Percentiles rank a stretch among this genome's conserved stretches.
phyloP scores from a whole-genome alignment of 306 rosid species.

The Dalbergia cultrata region DNA sequence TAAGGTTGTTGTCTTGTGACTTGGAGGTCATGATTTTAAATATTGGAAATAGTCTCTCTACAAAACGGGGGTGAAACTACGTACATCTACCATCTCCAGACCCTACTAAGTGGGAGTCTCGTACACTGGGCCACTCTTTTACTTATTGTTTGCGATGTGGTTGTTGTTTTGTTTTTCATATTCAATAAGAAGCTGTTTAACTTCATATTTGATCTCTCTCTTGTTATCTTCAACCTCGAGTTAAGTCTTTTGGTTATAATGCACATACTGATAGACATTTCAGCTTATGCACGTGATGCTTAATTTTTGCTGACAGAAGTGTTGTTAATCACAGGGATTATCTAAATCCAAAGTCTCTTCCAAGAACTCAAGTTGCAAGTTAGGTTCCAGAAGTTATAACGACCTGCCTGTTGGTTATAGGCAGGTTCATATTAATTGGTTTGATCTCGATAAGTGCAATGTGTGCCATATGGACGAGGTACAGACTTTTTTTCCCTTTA shows the following conservation, averaged over 20 bases:
- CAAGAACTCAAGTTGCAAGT: constrained; percentile 63
- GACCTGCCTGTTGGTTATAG: constrained; percentile 84
- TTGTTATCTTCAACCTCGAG: constrained; percentile 4
- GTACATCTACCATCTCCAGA: not conserved
- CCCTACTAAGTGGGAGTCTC: too few relatives aligned
- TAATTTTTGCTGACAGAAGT: constrained; percentile 36
- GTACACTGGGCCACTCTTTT: too few relatives aligned
- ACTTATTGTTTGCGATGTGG: constrained; percentile 2
- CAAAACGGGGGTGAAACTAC: too few relatives aligned
- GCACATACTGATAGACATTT: not conserved
- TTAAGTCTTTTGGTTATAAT: constrained; percentile 19
- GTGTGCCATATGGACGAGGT: constrained; percentile 99
- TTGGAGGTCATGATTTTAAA: too few relatives aligned
- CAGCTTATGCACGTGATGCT: constrained; percentile 7
- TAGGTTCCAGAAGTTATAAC: constrained; percentile 67
- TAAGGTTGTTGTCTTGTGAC: too few relatives aligned
- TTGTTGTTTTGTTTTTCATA: not conserved
- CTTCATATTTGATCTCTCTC: constrained; percentile 10
- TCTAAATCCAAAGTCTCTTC: constrained; percentile 70
- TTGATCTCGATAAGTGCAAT: constrained; percentile 97
- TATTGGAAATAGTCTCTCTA: too few relatives aligned
- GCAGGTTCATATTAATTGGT: constrained; percentile 98
- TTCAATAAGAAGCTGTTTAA: not conserved
- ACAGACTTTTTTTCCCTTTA: constrained; percentile 20
- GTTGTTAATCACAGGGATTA: constrained; percentile 68